phyloP scores from a whole-genome alignment of 495 filamentous ascomycete genomes.

The Glarea lozoyensis region DNA sequence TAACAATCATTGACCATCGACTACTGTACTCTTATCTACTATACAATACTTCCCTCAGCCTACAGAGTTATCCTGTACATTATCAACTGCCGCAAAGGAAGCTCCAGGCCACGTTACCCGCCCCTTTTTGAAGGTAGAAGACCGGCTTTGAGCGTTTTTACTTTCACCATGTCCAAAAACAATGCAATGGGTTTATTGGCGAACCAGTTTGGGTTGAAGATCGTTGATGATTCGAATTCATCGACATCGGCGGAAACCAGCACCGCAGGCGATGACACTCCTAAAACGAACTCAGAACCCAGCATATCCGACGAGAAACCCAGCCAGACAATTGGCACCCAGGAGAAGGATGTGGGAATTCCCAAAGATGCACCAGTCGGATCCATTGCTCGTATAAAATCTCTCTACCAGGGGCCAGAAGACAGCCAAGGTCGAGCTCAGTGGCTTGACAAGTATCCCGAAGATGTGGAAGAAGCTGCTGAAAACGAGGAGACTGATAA shows the following conservation, averaged over 20 bases:
- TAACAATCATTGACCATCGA: too few relatives aligned
- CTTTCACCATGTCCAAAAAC: too few relatives aligned
- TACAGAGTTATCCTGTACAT: too few relatives aligned
- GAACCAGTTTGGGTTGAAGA: slow-evolving; percentile 7
- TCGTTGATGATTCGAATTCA: slow-evolving; percentile 5
- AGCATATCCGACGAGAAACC: too few relatives aligned
- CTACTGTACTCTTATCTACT: too few relatives aligned
- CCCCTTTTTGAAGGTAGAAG: too few relatives aligned
- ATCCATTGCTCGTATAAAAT: slow-evolving; percentile 24
- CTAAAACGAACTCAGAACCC: too few relatives aligned
- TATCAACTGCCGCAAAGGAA: too few relatives aligned
- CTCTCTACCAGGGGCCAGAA: slow-evolving; percentile 28
- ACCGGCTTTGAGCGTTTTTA: too few relatives aligned
- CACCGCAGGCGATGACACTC: slow-evolving; percentile 1
- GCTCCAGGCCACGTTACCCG: too few relatives aligned
- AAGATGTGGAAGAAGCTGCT: slow-evolving; percentile 34
- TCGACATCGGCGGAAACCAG: background rate
- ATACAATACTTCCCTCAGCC: too few relatives aligned
- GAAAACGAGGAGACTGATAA: slow-evolving; percentile 43
- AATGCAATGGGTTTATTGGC: slow-evolving; percentile 9
- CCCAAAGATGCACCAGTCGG: slow-evolving; percentile 17
- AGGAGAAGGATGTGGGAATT: slow-evolving; percentile 1
- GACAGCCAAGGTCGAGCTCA: slow-evolving; percentile 23
- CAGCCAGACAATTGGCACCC: too few relatives aligned
- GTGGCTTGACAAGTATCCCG: slow-evolving; percentile 33